Base-by-base conservation (phyloP, 805 yeast genomes). In the Ogataea chonburiensis region DNA sequence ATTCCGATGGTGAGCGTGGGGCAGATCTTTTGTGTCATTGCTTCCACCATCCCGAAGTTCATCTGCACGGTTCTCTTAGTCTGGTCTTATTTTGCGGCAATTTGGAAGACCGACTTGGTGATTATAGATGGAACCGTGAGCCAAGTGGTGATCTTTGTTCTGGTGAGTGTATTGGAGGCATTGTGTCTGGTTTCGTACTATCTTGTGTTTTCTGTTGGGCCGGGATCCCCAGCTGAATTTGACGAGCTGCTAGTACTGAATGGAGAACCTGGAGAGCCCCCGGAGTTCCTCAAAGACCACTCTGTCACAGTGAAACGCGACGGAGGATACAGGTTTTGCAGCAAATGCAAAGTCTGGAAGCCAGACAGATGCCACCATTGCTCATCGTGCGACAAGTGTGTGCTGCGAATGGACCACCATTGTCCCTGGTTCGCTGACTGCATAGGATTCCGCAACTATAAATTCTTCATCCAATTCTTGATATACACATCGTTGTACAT, bases 401-500 rank as follows among this genome's bases (percentile, higher is more conserved):
- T 73, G 2, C 52, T 75, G 25, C 50, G 64, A 28, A 75, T 75
- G 81, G 81, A 75, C 55, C 81, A 75, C 46, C 79, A 75, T 53
- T 75, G 81, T 46, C 97, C 97, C 0, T 91, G 98, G 98, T 87
- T 88, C 59, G 81, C 95, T 2, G 68, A 77, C 5, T 89, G 97
- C 58, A 75, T 91, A 40, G 98, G 98, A 0, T 82, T 76, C 60
- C 64, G 64, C 18, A 91, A 91, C 60, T 88, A 85, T 46, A 84
- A 87, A 61, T 75, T 67, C 55, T 91, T 89, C 53, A 57, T 86
- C 17, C 95, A 87, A 56, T 83, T 84, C 53, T 58, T 88, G 35
- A 28, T 70, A 5, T 79, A 80, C 51, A 64, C 76, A 3, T 61
- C 77, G 2, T 17, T 71, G 0, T 79, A 74, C 50, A 57, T 81